A percentile compares a stretch with the other conserved stretches of the same genome.
Conservation (phyloP, 768 basidiomycete species). For the Royoungia palumana region DNA sequence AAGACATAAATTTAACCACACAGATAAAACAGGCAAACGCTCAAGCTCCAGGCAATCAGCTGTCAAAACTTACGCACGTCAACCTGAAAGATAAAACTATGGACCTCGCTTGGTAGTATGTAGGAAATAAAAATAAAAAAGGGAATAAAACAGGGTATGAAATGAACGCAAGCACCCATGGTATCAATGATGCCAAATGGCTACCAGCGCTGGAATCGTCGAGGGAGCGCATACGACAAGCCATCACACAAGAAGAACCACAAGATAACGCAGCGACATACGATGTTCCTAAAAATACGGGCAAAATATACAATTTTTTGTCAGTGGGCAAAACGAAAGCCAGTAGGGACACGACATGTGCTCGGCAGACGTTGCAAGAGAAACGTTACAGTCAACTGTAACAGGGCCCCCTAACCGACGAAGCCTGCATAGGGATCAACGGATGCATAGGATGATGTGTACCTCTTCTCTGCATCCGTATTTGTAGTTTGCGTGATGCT, state of each 20-base stretch:
- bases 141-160: slow-evolving; percentile 15
- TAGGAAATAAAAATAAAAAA: neutral
- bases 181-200: slow-evolving; percentile 24
- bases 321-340: neutral
- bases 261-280: neutral
- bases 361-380: slow-evolving; percentile 1
- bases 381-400: neutral
- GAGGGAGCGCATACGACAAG: slow-evolving; percentile 1
- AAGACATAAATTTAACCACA: neutral
- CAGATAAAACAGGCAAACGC: slow-evolving; percentile 11
- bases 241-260: slow-evolving; percentile 1
- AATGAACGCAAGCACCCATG: slow-evolving; percentile 11
- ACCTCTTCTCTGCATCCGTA: slow-evolving; percentile 19
- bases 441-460: slow-evolving; percentile 24
- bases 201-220: slow-evolving; percentile 4
- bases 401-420: neutral
- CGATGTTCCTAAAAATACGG: slow-evolving; percentile 6
- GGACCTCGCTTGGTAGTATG: neutral
- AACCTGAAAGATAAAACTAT: too few species aligned
- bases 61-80: too few species aligned
- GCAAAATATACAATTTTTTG: slow-evolving; percentile 15
- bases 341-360: neutral
- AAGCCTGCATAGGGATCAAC: slow-evolving; percentile 25
- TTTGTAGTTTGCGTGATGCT: slow-evolving; percentile 9
- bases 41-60: slow-evolving; percentile 21